Conservation (phyloP, 805 yeast species). For the Grigorovia humatica region DNA sequence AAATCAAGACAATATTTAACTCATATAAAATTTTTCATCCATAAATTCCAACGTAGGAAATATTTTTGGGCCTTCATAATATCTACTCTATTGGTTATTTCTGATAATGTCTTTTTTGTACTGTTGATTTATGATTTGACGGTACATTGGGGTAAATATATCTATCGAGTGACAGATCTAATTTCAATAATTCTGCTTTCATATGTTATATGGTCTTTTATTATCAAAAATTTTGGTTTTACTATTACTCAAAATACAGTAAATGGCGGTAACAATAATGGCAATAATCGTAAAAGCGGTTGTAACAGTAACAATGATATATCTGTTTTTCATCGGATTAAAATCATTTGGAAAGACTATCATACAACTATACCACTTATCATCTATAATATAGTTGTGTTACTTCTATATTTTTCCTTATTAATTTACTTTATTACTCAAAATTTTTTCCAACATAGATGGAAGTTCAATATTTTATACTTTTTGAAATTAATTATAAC, state of each 20-base stretch:
- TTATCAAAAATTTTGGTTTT: slow-evolving; percentile 20
- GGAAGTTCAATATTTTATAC: slow-evolving; percentile 18
- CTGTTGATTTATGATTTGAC: neutral
- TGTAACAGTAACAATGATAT: neutral
- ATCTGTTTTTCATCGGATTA: slow-evolving; percentile 4
- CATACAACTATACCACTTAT: slow-evolving; percentile 22
- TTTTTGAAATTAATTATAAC: slow-evolving; percentile 21
- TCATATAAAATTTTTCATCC: neutral
- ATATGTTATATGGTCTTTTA: slow-evolving; percentile 6
- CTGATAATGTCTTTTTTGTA: neutral
- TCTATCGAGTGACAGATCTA: neutral
- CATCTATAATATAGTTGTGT: slow-evolving; percentile 14
- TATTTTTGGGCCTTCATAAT: neutral
- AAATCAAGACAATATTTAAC: neutral
- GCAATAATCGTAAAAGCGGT: neutral
- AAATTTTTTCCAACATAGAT: slow-evolving; percentile 5
- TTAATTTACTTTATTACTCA: slow-evolving; percentile 10
- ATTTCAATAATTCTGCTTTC: neutral
- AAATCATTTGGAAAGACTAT: slow-evolving; percentile 18
- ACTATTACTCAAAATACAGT: slow-evolving; percentile 6
- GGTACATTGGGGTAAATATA: neutral
- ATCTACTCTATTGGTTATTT: neutral
- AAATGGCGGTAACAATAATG: neutral
- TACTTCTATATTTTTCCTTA: slow-evolving; percentile 10
- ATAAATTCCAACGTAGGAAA: neutral